Base-by-base conservation (phyloP, 805 yeast species). In the Vanderwaltozyma tropicalis region DNA sequence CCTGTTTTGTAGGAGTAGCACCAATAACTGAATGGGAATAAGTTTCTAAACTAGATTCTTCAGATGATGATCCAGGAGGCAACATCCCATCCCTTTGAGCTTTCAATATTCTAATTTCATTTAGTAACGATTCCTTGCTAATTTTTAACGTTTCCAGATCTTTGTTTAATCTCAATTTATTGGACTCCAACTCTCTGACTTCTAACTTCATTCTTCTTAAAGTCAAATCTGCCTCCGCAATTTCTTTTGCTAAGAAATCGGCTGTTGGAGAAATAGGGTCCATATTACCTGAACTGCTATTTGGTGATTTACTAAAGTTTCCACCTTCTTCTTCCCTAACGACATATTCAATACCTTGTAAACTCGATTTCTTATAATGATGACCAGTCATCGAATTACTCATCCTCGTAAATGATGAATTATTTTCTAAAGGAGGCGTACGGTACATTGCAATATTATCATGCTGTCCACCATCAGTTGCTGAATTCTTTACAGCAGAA, bases 111-210 rank as follows among this genome's bases (percentile, higher is more conserved):
- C 53, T 47, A 20, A 78, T 59, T 38, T 78, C 84, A 14, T 47
- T 43, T 33, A 58, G 61, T 36, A 85, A 57, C 14, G 60, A 56
- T 25, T 61, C 64, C 57, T 71, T 78, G 33, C 70, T 69, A 0
- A 48, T 42, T 22, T 61, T 67, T 43, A 86, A 61, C 15, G 62
- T 68, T 34, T 66, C 69, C 12, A 81, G 66, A 28, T 80, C 86
- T 31, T 61, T 63, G 16, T 62, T 40, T 26, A 79, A 45, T 5
- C 55, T 55, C 2, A 68, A 64, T 44, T 71, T 74, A 1, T 65
- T 59, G 1, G 64, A 52, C 27, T 66, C 64, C 42, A 70, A 66
- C 29, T 56, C 57, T 13, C 58, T 52, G 11, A 77, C 47, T 42
- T 67, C 70, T 27, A 56, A 47, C 36, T 65, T 69, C 40, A 72